Base-by-base conservation (phyloP, 1,139 yeast species). In the Hyphopichia buzzinii region DNA sequence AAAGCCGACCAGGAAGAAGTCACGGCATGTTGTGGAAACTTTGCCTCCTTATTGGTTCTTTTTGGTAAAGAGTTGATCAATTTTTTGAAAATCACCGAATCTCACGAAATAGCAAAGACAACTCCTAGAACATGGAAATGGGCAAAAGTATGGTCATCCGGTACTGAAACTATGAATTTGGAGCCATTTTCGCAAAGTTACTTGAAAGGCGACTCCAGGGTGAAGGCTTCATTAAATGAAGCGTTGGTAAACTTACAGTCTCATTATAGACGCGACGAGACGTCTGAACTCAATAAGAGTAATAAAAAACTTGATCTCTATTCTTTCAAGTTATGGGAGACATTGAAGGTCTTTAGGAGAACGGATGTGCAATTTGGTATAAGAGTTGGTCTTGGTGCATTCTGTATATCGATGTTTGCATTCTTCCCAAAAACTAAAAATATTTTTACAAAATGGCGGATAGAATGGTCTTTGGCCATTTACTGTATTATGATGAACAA, bases 401-500 rank as follows among this genome's bases (percentile, higher is more conserved):
- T 84, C 30, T 62, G 74, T 4, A 59, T 86, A 31, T 81, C 90
- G 0, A 47, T 77, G 1, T 80, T 87, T 39, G 95, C 95, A 3
- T 86, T 80, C 52, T 52, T 77, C 27, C 81, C 82, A 1, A 54
- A 55, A 4, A 74, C 88, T 0, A 68, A 80, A 38, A 67, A 68
- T 5, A 45, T 57, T 0, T 87, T 85, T 48, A 72, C 65, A 34
- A 70, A 66, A 35, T 85, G 90, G 89, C 63, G 92, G 46, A 82
- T 85, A 12, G 96, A 87, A 55, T 87, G 96, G 96, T 83, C 89
- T 0, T 62, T 87, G 27, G 84, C 85, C 11, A 81, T 90, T 0
- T 87, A 80, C 50, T 80, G 87, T 48, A 83, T 87, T 39, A 84
- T 87, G 68, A 85, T 86, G 92, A 84, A 82, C 51, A 85, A 85